phyloP scores from a whole-genome alignment of 805 yeast species.

The Ogataea polymorpha region DNA sequence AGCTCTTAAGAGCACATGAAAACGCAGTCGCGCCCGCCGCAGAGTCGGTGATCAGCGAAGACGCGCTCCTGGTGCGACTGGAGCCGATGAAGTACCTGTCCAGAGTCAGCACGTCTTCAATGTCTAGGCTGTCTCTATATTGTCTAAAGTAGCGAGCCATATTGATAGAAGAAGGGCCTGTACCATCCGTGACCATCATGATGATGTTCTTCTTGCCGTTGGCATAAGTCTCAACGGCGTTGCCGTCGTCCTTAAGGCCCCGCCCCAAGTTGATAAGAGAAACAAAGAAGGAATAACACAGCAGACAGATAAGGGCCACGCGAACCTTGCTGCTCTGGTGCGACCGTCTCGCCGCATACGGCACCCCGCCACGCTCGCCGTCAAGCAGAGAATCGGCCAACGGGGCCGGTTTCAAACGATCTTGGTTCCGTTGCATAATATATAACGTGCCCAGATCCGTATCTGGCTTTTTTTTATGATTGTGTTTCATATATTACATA shows the following conservation, averaged over 20 bases:
- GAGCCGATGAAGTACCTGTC: slow-evolving; percentile 77
- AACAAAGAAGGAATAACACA: slow-evolving; percentile 6
- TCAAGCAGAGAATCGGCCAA: not conserved
- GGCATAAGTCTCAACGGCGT: not conserved
- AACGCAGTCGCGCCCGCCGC: slow-evolving; percentile 98
- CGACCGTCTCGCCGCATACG: not conserved
- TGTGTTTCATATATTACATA: not conserved
- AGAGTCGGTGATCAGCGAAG: slow-evolving; percentile 82
- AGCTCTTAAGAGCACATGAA: slow-evolving; percentile 76
- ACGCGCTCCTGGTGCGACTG: slow-evolving; percentile 77
- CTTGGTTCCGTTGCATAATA: slow-evolving; percentile 1
- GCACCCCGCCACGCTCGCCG: not conserved
- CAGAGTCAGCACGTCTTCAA: slow-evolving; percentile 54
- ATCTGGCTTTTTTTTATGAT: not conserved
- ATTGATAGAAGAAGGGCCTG: slow-evolving; percentile 87
- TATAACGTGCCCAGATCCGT: slow-evolving; percentile 1
- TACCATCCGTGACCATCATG: slow-evolving; percentile 92
- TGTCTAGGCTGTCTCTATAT: slow-evolving; percentile 48
- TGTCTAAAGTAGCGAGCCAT: slow-evolving; percentile 76
- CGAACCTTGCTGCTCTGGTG: slow-evolving; percentile 7
- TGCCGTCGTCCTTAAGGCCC: not conserved
- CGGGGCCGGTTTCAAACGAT: not conserved
- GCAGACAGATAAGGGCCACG: slow-evolving; percentile 2
- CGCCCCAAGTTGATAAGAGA: slow-evolving; percentile 1
- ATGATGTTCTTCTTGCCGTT: slow-evolving; percentile 64